Base-by-base conservation (phyloP, 1,284 basidiomycete species). In the Sanghuangporus baumii region DNA sequence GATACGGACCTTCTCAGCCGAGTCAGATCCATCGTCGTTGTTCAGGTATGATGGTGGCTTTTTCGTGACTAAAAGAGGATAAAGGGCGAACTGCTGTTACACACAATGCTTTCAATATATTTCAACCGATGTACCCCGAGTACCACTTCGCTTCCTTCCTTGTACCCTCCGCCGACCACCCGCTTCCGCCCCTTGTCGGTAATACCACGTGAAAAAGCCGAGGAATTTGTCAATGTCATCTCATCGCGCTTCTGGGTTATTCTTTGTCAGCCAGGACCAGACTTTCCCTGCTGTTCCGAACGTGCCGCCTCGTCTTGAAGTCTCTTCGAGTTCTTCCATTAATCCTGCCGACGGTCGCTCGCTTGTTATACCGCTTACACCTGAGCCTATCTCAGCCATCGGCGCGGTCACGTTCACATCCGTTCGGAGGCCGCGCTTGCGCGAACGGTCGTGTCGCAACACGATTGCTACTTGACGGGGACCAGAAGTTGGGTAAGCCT, bases 291-390 rank as follows among this genome's bases (percentile, higher is more conserved):
- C 50, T 34, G 47, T 36, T 6, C 61, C 61, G 37, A 65, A 62
- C 23, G 55, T 54, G n/a, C 60, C 64, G 31, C 64, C 64, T 43
- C 64, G 55, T 36, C 64, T 52, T 40, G 48, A 20, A 18, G 14
- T 41, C 23, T 65, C 64, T 31, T 65, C 64, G 8, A 65, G 56
- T 40, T 65, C 46, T 4, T 62, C 64, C 38, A 59, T 46, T 40
- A 62, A 50, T 38, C 58, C 14, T 18, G n/a, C 31, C 8, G 61
- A 43, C 3, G 47, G 61, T 8, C 47, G 40, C 11, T 55, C 37
- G 20, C 43, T 18, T 36, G 31, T 18, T 26, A 40, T 37, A 37
- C 37, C 48, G 18, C 37, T 12, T 6, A 20, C 6, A 7, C 43
- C 43, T 7, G 43, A 46, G 16, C 16, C 16, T n/a, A 12, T 18